Base-by-base conservation (phyloP, 306 rosid species). In the Citrullus mucosospermus region DNA sequence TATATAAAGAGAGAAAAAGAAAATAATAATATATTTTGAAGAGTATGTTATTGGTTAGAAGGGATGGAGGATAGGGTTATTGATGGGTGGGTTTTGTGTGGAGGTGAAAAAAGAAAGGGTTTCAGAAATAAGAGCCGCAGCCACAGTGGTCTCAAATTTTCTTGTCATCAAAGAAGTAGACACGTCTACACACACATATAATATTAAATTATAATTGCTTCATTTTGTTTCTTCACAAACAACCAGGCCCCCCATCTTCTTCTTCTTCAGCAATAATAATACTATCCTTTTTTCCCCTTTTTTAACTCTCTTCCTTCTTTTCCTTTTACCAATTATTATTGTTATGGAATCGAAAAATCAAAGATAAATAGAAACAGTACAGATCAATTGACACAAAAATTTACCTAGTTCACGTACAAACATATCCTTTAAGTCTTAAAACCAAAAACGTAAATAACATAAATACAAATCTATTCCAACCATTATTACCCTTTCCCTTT, bases 151-250 rank as follows among this genome's bases (percentile, higher is more conserved):
- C 50, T 48, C 57, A 53, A 72, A 84, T 66, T 16, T 10, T 80
- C 82, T 83, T 85, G 91, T 87, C 87, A 82, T 79, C 78, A 83
- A 79, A 90, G 88, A 90, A 86, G n/a, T 15, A 1, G 8, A 53
- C 51, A 46, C 28, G 28, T 25, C 28, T 25, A 25, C 13, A 10
- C 57, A 15, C 20, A 53, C 56, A 53, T 16, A 50, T 14, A 50
- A 13, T 53, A 48, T 48, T 11, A 0, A 53, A 15, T 53, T 53
- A 84, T 91, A 8, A 57, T 57, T 6, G 80, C 89, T 82, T 85
- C 83, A 89, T 89, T 87, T 86, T 89, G 89, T 81, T 88, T 85
- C 88, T 80, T 82, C 91, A 87, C 79, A 76, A 78, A 82, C 82
- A 81, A 83, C 82, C 88, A 83, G 85, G 89, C 57, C 57, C 18